Evolutionary conservation across 2,329 filamentous ascomycete species (phyloP), one percentile per base, ranked within the genome.

Genomic region (Aureobasidium sp.): DNA sequence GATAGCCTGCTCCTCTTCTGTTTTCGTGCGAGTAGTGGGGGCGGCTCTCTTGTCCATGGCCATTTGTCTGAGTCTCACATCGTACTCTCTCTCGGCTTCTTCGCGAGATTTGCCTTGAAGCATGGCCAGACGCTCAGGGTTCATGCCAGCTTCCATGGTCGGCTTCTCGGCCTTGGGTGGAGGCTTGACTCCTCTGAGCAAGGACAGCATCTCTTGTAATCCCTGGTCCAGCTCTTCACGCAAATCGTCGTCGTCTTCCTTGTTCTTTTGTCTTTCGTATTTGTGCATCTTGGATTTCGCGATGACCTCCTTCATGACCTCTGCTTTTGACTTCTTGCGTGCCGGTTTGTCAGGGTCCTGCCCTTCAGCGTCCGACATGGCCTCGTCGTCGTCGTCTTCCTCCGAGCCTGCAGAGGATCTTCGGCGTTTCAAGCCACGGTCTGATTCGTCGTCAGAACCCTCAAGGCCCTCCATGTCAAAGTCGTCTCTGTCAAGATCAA

Each of bases 291-390:
- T 99, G 0, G 93, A 97, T 76, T 99, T 99, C 64, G 92, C 90
- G 67, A 99, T 97, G 64, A 99, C 83, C 75, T 99, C 95, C 70
- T 96, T 89, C 90, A 97, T 97, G 55, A 99, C 90, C 75, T 99
- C 94, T 60, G 94, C 89, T 77, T 97, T 97, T 3, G 87, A 87
- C 79, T 97, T 99, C 75, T 96, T 97, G 63, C 88, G 84, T 69
- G 93, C 88, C 0, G 91, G 91, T 65, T 87, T 78, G 23, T 80
- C 80, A 39, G 80, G 80, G 5, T 65, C 66, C 20, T 77, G 78
- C 6, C 79, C 79, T 3, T 76, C 78, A 1, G 64, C 68, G 9
- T 67, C 67, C 7, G 70, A 69, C 2, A 78, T 80, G 3, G 26
- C 55, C 3, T 78, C 80, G 78, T 34, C 77, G 0, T 77, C 80